A percentile compares a stretch with the other conserved stretches of the same genome.
Evolutionary conservation across 805 yeast genomes (phyloP).

Genomic region (Ogataea pilisensis): DNA sequence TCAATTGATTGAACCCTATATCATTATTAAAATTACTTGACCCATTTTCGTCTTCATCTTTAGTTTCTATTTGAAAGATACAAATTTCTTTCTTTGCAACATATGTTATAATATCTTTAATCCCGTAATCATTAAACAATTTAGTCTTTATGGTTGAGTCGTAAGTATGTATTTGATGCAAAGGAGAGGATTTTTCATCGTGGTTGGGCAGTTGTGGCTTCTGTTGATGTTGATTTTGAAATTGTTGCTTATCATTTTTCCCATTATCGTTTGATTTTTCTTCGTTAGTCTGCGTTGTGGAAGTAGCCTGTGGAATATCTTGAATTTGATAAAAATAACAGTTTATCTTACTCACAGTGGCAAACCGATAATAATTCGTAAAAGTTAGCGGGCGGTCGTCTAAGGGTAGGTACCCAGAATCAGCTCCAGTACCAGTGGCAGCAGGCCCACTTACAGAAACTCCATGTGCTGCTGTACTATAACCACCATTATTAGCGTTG

Average conservation of each 20-base stretch:
- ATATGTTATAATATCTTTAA: slow-evolving; percentile 26
- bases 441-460: no score
- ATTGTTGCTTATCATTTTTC: no score
- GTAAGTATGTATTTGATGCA: slow-evolving; percentile 25
- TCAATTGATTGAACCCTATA: slow-evolving; percentile 27
- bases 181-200: slow-evolving; percentile 17
- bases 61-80: slow-evolving; percentile 27
- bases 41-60: slow-evolving; percentile 8
- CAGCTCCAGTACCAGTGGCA: not conserved
- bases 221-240: not conserved
- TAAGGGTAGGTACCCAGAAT: slow-evolving; percentile 1
- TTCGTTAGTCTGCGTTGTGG: no score
- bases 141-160: slow-evolving; percentile 25
- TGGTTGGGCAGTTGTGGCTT: not conserved
- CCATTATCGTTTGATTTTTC: no score
- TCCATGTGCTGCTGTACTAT: not conserved
- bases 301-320: no score
- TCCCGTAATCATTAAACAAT: slow-evolving; percentile 26
- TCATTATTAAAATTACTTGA: slow-evolving; percentile 14
- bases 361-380: slow-evolving; percentile 31
- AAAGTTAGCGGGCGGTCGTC: slow-evolving; percentile 20
- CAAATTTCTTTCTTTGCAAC: slow-evolving; percentile 30
- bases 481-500: not conserved
- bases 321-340: slow-evolving; percentile 30
- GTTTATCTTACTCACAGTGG: slow-evolving; percentile 24